A percentile compares a stretch with the other conserved stretches of the same genome.
Conservation (phyloP, 2,329 filamentous ascomycete species). For the Ophiosphaerella herpotricha region DNA sequence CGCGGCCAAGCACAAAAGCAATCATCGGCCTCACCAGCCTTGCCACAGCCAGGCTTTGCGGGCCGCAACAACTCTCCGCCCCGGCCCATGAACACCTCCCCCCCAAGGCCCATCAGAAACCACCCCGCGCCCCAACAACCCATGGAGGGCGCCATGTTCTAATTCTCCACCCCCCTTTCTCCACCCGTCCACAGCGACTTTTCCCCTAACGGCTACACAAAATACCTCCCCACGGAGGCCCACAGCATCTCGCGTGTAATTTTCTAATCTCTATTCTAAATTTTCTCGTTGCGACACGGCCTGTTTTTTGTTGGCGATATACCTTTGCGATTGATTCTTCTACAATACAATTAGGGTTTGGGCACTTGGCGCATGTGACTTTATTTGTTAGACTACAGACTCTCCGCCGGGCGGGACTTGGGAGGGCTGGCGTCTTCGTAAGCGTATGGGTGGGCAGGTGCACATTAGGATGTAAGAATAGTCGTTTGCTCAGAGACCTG, state of each 20-base stretch:
- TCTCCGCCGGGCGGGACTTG: constrained; percentile 8
- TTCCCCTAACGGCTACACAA: constrained; percentile 3
- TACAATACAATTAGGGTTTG: constrained; percentile 21
- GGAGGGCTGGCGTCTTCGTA: constrained; percentile 6
- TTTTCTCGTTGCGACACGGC: constrained; percentile 20
- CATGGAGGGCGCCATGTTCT: constrained; percentile 46
- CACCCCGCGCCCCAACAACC: constrained; percentile 27
- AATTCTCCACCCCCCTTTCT: neutral
- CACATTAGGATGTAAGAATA: constrained; percentile 13
- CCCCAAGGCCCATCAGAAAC: constrained; percentile 33
- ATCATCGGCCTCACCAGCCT: constrained; percentile 28
- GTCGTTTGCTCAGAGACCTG: neutral
- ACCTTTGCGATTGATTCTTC: constrained; percentile 27
- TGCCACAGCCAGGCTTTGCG: constrained; percentile 30
- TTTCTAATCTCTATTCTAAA: constrained; percentile 14
- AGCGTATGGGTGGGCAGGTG: constrained; percentile 10
- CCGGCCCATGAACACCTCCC: constrained; percentile 32
- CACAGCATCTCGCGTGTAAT: constrained; percentile 6
- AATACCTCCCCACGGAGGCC: neutral
- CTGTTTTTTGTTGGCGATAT: constrained; percentile 36
- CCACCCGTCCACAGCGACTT: constrained; percentile 5
- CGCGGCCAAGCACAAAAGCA: constrained; percentile 47
- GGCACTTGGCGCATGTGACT: neutral
- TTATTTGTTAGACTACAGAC: constrained; percentile 8
- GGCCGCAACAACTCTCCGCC: constrained; percentile 39